Conservation (phyloP, 169 alveolate species). For the Cyclospora cayetanensis region DNA sequence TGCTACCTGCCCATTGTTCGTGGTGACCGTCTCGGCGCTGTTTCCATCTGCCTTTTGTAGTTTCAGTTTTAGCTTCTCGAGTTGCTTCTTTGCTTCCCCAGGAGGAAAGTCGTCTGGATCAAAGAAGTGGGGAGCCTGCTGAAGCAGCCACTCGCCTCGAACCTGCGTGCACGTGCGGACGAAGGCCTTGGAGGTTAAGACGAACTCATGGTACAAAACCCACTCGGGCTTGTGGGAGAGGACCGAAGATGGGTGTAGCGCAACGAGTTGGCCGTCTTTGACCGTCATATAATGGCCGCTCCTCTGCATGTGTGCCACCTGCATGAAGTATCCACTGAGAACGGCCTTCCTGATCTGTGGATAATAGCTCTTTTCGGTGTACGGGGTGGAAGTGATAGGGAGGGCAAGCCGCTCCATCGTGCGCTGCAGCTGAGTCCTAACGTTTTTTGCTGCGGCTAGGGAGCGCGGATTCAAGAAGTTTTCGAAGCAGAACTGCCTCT, state of each 20-base stretch:
- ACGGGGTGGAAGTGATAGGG: conserved; percentile 70
- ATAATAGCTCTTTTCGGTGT: conserved; percentile 73
- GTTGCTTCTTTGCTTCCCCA: conserved; percentile 57
- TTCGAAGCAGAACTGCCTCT: conserved; percentile 89
- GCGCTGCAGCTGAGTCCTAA: conserved; percentile 90
- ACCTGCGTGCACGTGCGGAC: conserved; percentile 95
- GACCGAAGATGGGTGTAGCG: conserved; percentile 98
- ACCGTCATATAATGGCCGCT: conserved; percentile 94
- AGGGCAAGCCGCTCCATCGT: conserved; percentile 75
- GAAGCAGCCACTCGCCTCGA: conserved; percentile 93
- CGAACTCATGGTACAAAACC: conserved; percentile 93
- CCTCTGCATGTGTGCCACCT: conserved; percentile 77
- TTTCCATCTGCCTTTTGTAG: background rate
- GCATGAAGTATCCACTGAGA: conserved; percentile 72
- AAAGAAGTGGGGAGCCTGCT: conserved; percentile 90
- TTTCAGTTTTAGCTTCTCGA: background rate
- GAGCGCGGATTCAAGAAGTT: conserved; percentile 88
- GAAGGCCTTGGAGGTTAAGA: conserved; percentile 96
- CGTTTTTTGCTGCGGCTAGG: conserved; percentile 89
- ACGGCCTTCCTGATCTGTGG: conserved; percentile 75
- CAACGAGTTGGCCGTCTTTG: conserved; percentile 96
- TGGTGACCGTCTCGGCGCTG: background rate
- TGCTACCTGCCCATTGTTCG: no score
- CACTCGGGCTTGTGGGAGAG: conserved; percentile 94
- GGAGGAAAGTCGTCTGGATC: conserved; percentile 85